phyloP scores from a whole-genome alignment of 2,329 filamentous ascomycete genomes.

The Sporothrix sp. region DNA sequence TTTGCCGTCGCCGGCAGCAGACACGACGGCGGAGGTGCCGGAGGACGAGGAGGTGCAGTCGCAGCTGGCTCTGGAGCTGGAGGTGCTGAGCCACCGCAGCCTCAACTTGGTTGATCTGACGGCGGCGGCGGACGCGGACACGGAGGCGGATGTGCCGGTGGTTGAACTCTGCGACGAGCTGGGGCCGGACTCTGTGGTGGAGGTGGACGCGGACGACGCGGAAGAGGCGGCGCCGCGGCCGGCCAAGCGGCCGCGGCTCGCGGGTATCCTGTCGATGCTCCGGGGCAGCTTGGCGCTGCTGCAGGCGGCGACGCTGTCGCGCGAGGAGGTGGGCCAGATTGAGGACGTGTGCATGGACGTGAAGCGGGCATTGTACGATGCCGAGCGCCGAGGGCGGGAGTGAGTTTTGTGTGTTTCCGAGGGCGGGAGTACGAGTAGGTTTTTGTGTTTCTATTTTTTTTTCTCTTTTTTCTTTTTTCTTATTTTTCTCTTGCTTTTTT shows the following conservation, averaged over 20 bases:
- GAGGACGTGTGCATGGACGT: constrained; percentile 75
- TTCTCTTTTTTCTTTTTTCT: neutral
- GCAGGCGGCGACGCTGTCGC: constrained; percentile 48
- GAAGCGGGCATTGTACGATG: constrained; percentile 62
- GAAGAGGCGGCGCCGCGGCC: neutral
- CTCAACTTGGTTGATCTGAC: neutral
- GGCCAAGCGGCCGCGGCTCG: constrained; percentile 28
- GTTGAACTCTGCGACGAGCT: neutral
- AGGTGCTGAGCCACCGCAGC: constrained; percentile 18
- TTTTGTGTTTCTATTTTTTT: neutral
- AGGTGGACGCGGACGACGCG: neutral
- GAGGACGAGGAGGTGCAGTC: constrained; percentile 24
- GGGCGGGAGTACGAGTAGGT: too few species aligned
- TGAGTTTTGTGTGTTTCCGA: neutral
- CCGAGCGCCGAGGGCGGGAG: constrained; percentile 48
- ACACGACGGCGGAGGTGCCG: neutral
- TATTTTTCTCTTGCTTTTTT: neutral
- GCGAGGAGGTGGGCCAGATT: constrained; percentile 57
- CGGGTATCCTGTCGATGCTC: constrained; percentile 45
- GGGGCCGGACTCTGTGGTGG: neutral
- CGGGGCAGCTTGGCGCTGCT: constrained; percentile 50
- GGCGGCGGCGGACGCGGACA: neutral
- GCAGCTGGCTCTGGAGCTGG: constrained; percentile 20
- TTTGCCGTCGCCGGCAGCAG: neutral
- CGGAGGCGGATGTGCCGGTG: neutral